Evolutionary conservation across 495 filamentous ascomycete species (phyloP).

Genomic region (Lepraria neglecta): DNA sequence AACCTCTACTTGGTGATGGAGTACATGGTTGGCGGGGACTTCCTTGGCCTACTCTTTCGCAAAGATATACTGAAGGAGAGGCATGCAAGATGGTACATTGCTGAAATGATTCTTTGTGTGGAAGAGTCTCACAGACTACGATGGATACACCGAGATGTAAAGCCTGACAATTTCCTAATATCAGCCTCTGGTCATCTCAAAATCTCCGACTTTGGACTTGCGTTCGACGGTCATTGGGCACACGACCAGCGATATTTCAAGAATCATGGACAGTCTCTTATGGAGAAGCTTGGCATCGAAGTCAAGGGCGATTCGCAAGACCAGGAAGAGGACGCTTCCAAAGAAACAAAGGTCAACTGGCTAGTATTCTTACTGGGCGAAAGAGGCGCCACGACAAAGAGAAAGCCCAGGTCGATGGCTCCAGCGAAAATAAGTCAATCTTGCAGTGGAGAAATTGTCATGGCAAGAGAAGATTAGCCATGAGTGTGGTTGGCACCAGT

Average conservation of each 20-base stretch:
- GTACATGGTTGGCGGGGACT: slow-evolving; percentile 94
- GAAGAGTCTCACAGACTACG: slow-evolving; percentile 82
- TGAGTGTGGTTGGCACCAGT: slow-evolving; percentile 88
- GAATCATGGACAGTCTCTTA: slow-evolving; percentile 68
- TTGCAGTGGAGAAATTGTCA: slow-evolving; percentile 73
- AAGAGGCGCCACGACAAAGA: slow-evolving; percentile 51
- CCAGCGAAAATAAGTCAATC: slow-evolving; percentile 46
- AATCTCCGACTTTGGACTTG: slow-evolving; percentile 90
- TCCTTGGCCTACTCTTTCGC: slow-evolving; percentile 76
- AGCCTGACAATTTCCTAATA: slow-evolving; percentile 94
- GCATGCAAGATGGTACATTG: slow-evolving; percentile 76
- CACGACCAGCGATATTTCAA: slow-evolving; percentile 82
- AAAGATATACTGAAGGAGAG: slow-evolving; percentile 72
- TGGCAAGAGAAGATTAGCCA: slow-evolving; percentile 65
- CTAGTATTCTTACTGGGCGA: slow-evolving; percentile 41
- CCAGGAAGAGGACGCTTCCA: slow-evolving; percentile 46
- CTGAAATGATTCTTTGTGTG: slow-evolving; percentile 92
- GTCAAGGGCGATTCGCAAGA: slow-evolving; percentile 73
- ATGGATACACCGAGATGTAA: slow-evolving; percentile 93
- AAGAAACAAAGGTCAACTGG: slow-evolving; percentile 44
- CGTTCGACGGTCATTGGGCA: slow-evolving; percentile 91
- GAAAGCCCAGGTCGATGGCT: slow-evolving; percentile 29
- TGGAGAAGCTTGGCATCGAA: slow-evolving; percentile 66
- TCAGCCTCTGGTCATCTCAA: slow-evolving; percentile 82
- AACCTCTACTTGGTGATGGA: slow-evolving; percentile 94